phyloP scores from a whole-genome alignment of 176 grass and related monocot species.

The Carex pumila region DNA sequence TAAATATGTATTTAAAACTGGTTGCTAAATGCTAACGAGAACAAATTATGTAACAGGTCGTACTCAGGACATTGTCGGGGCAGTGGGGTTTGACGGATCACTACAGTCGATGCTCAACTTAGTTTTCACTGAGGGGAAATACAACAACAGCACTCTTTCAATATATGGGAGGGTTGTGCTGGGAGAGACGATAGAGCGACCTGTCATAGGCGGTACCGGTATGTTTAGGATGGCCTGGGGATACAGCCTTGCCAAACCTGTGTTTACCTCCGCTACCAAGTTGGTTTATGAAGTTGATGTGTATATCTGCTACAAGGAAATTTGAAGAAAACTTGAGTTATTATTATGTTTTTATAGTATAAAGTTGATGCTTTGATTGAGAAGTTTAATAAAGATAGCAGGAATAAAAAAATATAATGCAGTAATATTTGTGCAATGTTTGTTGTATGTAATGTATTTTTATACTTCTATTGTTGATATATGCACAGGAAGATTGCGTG shows the following conservation, averaged over 20 bases:
- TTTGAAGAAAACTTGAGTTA: neutral
- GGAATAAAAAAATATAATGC: neutral
- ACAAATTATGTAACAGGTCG: neutral
- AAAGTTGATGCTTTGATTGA: neutral
- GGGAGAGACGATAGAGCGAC: neutral
- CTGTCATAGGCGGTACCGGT: conserved; percentile 15
- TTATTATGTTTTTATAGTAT: no score
- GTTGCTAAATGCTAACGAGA: neutral
- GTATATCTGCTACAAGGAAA: neutral
- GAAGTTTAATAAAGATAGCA: neutral
- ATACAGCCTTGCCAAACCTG: neutral
- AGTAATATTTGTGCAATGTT: neutral
- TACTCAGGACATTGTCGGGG: neutral
- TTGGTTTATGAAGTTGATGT: neutral
- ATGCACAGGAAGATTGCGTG: no score
- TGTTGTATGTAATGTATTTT: neutral
- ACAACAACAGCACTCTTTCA: neutral
- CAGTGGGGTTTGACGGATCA: neutral
- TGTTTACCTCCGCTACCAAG: neutral
- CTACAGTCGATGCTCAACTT: neutral
- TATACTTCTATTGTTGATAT: no score
- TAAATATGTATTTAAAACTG: neutral
- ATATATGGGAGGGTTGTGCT: neutral
- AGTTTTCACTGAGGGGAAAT: conserved; percentile 7
- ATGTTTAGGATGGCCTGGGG: conserved; percentile 6